Evolutionary conservation across 169 alveolate species (phyloP).

Genomic region (Plasmodium reichenowi): DNA sequence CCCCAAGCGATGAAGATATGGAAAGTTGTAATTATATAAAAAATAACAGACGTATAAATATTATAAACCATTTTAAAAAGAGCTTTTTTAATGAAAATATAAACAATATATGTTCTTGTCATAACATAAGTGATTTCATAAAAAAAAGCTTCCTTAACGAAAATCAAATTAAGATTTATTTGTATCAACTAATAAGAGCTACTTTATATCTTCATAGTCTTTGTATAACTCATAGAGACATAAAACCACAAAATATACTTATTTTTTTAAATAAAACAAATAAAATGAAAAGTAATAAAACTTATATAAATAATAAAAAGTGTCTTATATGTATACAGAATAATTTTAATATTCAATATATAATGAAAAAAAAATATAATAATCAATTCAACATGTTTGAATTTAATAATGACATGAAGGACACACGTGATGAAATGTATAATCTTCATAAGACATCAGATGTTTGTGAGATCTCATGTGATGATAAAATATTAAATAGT

Average conservation of each 20-base stretch:
- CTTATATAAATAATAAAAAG: background rate
- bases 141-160: slow-evolving; percentile 48
- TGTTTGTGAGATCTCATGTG: too few relatives aligned
- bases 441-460: background rate
- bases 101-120: slow-evolving; percentile 34
- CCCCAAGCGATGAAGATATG: background rate
- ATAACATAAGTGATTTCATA: slow-evolving; percentile 49
- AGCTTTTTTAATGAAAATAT: background rate
- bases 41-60: background rate
- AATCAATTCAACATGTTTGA: too few relatives aligned
- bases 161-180: slow-evolving; percentile 91
- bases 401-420: background rate
- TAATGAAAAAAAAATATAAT: slow-evolving; percentile 17
- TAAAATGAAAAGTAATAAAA: background rate
- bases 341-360: slow-evolving; percentile 16
- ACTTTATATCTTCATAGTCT: slow-evolving; percentile 95
- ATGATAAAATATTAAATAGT: background rate
- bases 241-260: slow-evolving; percentile 98
- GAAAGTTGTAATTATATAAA: background rate
- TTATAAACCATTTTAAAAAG: too few relatives aligned
- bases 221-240: slow-evolving; percentile 98
- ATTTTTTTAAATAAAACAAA: slow-evolving; percentile 80
- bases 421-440: background rate
- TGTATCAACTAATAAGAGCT: slow-evolving; percentile 95
- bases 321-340: slow-evolving; percentile 54